These are phyloP conservation scores for Apiospora kogelbergensis DNA, from an alignment of 2,329 filamentous ascomycete species.

Conservation along the genomic window DNA sequence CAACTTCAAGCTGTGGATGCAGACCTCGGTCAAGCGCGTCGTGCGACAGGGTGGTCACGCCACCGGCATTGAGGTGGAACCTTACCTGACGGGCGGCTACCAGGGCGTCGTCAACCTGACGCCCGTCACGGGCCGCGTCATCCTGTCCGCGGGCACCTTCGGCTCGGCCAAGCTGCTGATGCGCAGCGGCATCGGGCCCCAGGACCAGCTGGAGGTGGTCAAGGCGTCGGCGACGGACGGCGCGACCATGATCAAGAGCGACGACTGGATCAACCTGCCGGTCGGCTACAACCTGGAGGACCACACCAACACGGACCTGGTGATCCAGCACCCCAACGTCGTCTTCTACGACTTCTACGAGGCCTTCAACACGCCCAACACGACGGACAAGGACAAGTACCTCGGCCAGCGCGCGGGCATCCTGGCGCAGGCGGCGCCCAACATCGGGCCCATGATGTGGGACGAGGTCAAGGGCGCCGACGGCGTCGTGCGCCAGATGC, in stretches of 20 bases:
- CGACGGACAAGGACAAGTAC: constrained; percentile 43
- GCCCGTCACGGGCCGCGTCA: constrained; percentile 60
- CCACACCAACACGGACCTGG: constrained; percentile 52
- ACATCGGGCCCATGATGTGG: constrained; percentile 63
- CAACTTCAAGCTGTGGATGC: constrained; percentile 69
- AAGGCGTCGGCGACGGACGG: constrained; percentile 47
- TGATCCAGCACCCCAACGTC: constrained; percentile 44
- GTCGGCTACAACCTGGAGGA: constrained; percentile 62
- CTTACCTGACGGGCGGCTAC: constrained; percentile 50
- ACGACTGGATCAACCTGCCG: constrained; percentile 57
- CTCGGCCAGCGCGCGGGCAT: constrained; percentile 55
- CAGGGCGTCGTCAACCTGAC: constrained; percentile 62
- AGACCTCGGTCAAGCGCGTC: constrained; percentile 66
- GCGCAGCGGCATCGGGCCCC: constrained; percentile 68
- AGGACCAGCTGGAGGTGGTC: constrained; percentile 57
- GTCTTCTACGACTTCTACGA: constrained; percentile 67
- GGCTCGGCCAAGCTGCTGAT: constrained; percentile 69
- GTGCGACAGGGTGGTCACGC: constrained; percentile 61
- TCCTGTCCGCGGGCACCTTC: constrained; percentile 68
- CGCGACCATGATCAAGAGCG: constrained; percentile 47
- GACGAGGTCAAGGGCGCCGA: constrained; percentile 59
- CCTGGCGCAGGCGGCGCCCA: constrained; percentile 63
- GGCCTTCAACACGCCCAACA: constrained; percentile 53
- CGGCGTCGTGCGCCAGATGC: constrained; percentile 61
- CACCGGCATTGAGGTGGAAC: constrained; percentile 67